Evolutionary conservation across 2,329 filamentous ascomycete genomes (phyloP), one percentile per base, ranked within the genome.

Genomic region (Trichoderma sp.): DNA sequence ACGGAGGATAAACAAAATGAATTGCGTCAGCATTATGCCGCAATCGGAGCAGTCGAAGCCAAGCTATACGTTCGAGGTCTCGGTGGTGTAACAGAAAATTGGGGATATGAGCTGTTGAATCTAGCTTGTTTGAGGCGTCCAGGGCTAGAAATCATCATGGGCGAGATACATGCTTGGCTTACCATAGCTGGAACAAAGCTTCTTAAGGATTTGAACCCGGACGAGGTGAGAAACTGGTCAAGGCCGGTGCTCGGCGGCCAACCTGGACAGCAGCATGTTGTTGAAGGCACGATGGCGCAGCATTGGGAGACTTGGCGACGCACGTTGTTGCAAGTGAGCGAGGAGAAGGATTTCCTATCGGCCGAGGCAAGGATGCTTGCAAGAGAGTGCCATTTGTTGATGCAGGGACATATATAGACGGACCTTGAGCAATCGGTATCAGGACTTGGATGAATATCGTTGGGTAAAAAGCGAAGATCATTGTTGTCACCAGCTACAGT

Each of bases 101-200:
- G 60, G 60, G 48, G 34, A 3, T 64, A 54, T 17, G 48, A 64
- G 17, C 60, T 64, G 1, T 35, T 54, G 17, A 64, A 64, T 3
- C 22, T 54, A 6, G 34, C 50, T 5, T 42, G 48, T 27, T 22
- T 35, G 60, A 53, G 35, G 10, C 60, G 48, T 42, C 34, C 60
- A 3, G 60, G 60, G 17, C 25, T 64, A 17, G 60, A 64, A 7
- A 34, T 32, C 17, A n/a, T 64, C 60, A 29, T 64, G 9, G 35
- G 48, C 60, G 42, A 64, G 60, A 54, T 64, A 54, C 60, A 64
- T 19, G 25, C 60, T 8, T 64, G 60, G 60, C 60, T 64, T n/a
- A 45, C 35, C 2, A 25, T 64, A 2, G 60, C 48, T 3, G 60
- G 48, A 2, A 34, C 34, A 37, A 64, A 54, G 12, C 13, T 64